Evolutionary conservation across 2,329 filamentous ascomycete species (phyloP).

Genomic region (Trichoderma asperellum): DNA sequence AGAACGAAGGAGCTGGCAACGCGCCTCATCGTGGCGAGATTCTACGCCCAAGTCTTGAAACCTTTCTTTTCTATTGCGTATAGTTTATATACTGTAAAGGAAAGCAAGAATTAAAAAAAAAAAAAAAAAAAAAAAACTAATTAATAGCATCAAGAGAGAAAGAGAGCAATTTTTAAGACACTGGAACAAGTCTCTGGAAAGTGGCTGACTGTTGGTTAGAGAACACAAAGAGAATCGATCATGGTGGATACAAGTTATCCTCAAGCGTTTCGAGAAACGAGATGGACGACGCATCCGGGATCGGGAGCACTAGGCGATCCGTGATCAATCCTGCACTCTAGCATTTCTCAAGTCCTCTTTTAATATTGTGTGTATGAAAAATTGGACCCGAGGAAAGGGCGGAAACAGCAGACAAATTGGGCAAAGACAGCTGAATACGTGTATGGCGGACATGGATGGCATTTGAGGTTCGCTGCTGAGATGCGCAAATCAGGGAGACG

Average conservation of each 20-base stretch:
- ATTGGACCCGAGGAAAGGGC: background rate
- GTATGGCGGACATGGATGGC: background rate
- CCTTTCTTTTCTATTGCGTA: background rate
- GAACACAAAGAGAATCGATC: background rate
- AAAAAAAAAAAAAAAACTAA: background rate
- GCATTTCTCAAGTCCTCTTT: background rate
- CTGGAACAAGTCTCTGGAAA: background rate
- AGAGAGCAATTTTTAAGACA: background rate
- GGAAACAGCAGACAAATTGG: background rate
- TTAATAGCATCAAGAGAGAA: background rate
- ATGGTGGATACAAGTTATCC: background rate
- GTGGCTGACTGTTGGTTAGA: background rate
- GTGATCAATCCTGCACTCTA: background rate
- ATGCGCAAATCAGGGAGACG: background rate
- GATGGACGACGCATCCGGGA: background rate
- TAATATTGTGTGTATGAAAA: background rate
- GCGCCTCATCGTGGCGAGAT: background rate
- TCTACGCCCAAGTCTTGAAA: background rate
- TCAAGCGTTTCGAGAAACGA: background rate
- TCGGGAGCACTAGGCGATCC: background rate
- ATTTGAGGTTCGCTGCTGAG: background rate
- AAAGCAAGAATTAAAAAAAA: background rate
- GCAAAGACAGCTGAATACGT: background rate
- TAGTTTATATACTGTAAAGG: background rate
- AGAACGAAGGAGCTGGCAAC: background rate